Base-by-base conservation (phyloP, 495 filamentous ascomycete genomes). In the Collariella sp. region DNA sequence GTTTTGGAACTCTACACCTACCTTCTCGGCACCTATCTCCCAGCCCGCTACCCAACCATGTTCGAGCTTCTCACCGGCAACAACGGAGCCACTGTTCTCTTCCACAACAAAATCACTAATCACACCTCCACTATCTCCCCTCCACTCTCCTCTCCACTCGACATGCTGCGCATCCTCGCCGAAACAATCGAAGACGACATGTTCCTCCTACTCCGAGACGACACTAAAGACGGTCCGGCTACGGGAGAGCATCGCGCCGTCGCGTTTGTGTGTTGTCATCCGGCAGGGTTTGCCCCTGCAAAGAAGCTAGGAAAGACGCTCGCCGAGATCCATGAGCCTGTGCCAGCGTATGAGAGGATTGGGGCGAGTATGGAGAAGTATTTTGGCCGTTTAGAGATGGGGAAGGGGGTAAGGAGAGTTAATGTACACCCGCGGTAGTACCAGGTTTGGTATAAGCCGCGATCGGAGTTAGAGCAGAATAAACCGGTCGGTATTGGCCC, bases 321-420 rank as follows among this genome's bases (percentile, higher is more conserved):
- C 2, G 76, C 76, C 1, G 77, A 81, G 41, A 87, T 94, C 51
- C 89, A 94, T 59, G 68, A 52, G 3, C 85, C 84, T 0, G 83
- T 88, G 0, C 86, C 86, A 0, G 77, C 80, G 1, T 91, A 89
- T 61, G 78, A 79, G 23, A 89, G 86, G 65, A 74, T 94, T 2
- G 82, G 83, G 48, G 76, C 75, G 23, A 86, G 83, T 50, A 89
- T 94, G 84, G 87, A 91, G 64, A 73, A 81, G 16, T 90, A 84
- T 67, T 93, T 94, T 57, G 68, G 71, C 5, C 67, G 70, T 7
- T 53, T 86, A 3, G 72, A 75, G 46, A 72, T 76, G 3, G 82
- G 80, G 5, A 79, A 74, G 61, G 66, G 70, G 12, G 79, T 83
- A 12, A 70, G 70, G 60, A 67, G 84, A 46, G 55, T 70, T 3